Conservation (phyloP, 768 basidiomycete genomes). For the Russula sp. region DNA sequence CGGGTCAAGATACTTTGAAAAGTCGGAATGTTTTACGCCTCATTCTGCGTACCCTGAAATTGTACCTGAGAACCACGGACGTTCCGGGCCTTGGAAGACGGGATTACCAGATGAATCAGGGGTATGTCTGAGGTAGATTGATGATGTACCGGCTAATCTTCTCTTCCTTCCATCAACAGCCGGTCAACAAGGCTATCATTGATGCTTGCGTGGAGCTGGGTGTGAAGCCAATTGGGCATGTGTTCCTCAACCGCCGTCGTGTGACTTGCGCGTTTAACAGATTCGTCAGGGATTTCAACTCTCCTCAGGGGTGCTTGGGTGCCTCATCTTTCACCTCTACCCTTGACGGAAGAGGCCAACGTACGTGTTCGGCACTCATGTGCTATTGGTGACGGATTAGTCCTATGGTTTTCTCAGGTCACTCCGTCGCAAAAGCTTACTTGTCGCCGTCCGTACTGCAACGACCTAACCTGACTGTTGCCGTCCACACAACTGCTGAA, state of each 20-base stretch:
- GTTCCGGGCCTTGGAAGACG: background rate
- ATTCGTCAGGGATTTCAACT: conserved; percentile 8
- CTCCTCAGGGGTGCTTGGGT: background rate
- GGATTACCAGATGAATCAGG: background rate
- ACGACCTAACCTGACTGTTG: conserved; percentile 13
- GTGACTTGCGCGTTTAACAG: background rate
- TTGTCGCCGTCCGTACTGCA: conserved; percentile 28
- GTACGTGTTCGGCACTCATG: background rate
- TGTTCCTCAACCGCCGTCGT: background rate
- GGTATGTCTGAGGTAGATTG: background rate
- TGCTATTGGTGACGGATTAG: background rate
- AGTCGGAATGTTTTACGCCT: conserved; percentile 8
- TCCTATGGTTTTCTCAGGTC: background rate
- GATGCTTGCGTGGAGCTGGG: conserved; percentile 6
- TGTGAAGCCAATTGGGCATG: conserved; percentile 6
- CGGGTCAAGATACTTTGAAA: conserved; percentile 4
- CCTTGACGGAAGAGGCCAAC: conserved; percentile 7
- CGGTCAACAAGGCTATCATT: background rate
- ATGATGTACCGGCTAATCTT: background rate
- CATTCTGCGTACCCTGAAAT: conserved; percentile 3
- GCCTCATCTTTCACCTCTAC: background rate
- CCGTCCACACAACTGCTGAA: background rate
- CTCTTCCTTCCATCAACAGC: background rate
- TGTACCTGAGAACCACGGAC: background rate
- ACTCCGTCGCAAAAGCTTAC: conserved; percentile 11